A percentile compares a stretch with the other conserved stretches of the same genome.
Conservation (phyloP, 306 rosid genomes). For the Citrullus colocynthis region DNA sequence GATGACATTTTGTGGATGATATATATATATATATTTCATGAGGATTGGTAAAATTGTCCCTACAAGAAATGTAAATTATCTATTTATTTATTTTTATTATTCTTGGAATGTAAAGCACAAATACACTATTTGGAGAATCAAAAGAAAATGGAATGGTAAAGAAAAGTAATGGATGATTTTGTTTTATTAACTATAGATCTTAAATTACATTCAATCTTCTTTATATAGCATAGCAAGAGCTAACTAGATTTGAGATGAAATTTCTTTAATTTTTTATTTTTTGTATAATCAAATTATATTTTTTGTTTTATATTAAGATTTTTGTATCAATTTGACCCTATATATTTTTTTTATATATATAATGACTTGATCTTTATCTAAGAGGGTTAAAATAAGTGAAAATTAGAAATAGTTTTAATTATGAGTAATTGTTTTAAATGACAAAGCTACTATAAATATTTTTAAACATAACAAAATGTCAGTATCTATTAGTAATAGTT, state of each 20-base stretch:
- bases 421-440: too few relatives aligned
- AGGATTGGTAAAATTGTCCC: not conserved
- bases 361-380: too few relatives aligned
- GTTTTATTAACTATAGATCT: not conserved
- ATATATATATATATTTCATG: not conserved
- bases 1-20: not conserved
- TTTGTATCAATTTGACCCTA: too few relatives aligned
- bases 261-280: not conserved
- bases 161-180: not conserved
- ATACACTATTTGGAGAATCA: not conserved
- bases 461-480: too few relatives aligned
- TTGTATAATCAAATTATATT: too few relatives aligned
- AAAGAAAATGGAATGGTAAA: not conserved
- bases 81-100: too few relatives aligned
- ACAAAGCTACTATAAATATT: too few relatives aligned
- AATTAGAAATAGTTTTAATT: too few relatives aligned
- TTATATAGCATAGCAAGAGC: not conserved
- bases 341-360: too few relatives aligned
- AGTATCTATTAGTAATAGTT: too few relatives aligned
- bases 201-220: not conserved
- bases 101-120: not conserved
- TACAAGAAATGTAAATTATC: not conserved
- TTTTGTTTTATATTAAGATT: too few relatives aligned
- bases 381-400: too few relatives aligned
- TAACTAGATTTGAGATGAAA: not conserved